Percentiles rank a stretch among this genome's conserved stretches.
Evolutionary conservation across 371 early-diverging fungal species (phyloP).

Genomic region (Rhizopus arrhizus): DNA sequence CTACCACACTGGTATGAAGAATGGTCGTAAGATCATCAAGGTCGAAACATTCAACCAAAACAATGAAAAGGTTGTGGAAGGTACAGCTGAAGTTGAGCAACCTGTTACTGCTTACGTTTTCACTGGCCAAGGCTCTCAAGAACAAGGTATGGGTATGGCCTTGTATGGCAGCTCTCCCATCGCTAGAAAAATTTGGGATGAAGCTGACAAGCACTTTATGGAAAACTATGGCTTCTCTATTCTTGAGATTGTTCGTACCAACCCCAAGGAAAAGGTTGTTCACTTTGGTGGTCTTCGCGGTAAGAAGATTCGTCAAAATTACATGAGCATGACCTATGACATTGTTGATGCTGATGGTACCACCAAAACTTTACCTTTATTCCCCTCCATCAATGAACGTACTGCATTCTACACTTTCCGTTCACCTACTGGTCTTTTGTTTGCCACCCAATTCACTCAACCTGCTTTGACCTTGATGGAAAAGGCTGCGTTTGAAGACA

Average conservation of each 20-base stretch:
- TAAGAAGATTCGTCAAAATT: constrained; percentile 85
- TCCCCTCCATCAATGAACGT: constrained; percentile 86
- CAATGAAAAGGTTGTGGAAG: constrained; percentile 85
- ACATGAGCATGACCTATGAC: constrained; percentile 91
- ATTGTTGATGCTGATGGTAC: constrained; percentile 74
- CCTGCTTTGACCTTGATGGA: constrained; percentile 92
- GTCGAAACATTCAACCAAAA: constrained; percentile 89
- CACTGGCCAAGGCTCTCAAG: constrained; percentile 97
- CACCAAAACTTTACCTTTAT: constrained; percentile 78
- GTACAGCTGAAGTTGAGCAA: constrained; percentile 93
- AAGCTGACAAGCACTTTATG: constrained; percentile 88
- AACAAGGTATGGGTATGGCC: constrained; percentile 96
- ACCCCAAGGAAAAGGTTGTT: constrained; percentile 88
- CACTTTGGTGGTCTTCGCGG: constrained; percentile 95
- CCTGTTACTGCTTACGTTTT: constrained; percentile 91
- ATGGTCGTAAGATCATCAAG: constrained; percentile 94
- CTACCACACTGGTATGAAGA: constrained; percentile 94
- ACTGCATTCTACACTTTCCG: constrained; percentile 88
- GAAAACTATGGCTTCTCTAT: constrained; percentile 90
- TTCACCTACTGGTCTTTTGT: constrained; percentile 88
- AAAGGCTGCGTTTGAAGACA: constrained; percentile 91
- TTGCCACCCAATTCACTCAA: constrained; percentile 96
- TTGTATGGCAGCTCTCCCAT: constrained; percentile 83
- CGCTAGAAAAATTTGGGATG: constrained; percentile 91
- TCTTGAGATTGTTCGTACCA: constrained; percentile 90